Conservation (phyloP, 2,329 filamentous ascomycete genomes). For the Arthrobotrys conoides region DNA sequence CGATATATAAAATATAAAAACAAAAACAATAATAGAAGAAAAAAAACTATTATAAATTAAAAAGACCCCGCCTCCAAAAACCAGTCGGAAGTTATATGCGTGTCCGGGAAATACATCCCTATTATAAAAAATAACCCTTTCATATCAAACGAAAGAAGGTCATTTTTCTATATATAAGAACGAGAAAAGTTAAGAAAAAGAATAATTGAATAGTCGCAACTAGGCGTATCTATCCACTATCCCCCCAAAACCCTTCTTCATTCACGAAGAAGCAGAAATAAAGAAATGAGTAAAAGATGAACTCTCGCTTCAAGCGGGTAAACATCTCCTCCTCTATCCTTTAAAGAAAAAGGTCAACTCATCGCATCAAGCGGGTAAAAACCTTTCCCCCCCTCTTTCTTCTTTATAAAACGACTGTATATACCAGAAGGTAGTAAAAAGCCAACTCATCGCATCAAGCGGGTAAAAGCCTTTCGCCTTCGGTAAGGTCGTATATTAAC, state of each 20-base stretch:
- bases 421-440: not conserved
- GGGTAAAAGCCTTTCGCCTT: constrained; percentile 22
- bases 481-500: not conserved
- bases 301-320: constrained; percentile 41
- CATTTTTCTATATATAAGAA: too few relatives aligned
- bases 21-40: not conserved
- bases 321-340: constrained; percentile 3
- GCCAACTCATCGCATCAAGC: constrained; percentile 36
- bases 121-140: too few relatives aligned
- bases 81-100: not conserved
- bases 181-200: not conserved
- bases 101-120: constrained; percentile 23
- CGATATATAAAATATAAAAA: too few relatives aligned
- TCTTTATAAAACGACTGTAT: not conserved
- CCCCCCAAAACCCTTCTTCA: not conserved
- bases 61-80: not conserved
- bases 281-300: not conserved
- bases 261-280: not conserved
- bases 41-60: constrained; percentile 18
- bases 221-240: not conserved
- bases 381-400: not conserved
- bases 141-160: too few relatives aligned
- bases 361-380: constrained; percentile 49
- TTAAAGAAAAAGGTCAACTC: constrained; percentile 6
- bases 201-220: not conserved